Base-by-base conservation (phyloP, 2,329 filamentous ascomycete genomes). In the Rugonectria rugulosa region DNA sequence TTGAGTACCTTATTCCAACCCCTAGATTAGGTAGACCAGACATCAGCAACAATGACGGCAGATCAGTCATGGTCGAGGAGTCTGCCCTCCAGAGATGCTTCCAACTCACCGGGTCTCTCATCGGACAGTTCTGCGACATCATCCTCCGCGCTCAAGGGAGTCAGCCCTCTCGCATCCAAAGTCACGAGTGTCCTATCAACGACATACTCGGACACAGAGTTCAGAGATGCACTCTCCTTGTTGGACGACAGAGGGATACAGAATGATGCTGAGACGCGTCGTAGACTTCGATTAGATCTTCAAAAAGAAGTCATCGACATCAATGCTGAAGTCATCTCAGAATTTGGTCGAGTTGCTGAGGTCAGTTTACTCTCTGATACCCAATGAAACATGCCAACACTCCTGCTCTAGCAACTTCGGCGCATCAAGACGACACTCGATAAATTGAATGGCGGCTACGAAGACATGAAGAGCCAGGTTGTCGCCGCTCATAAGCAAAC, bases 271-370 rank as follows among this genome's bases (percentile, higher is more conserved):
- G 90, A 93, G 62, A 89, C 88, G 3, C 84, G 95, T 46, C 86
- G 94, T 6, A 88, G 91, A 55, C 76, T 98, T 14, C 87, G 93
- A 14, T 75, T 96, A 1, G 88, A 96, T 70, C 81, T 96, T 2
- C 92, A 98, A 71, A 94, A 90, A 72, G 93, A 98, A 70, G 90
- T 97, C 31, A 93, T 98, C 53, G 86, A 94, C 62, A 92, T 90
- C 75, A 97, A 98, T 84, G 92, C 90, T 44, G 86, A 91, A 61
- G 90, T 98, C 60, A 86, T 98, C 55, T 81, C 85, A 49, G 92
- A 97, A 70, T 98, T 98, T 75, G 91, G 92, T 29, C 83, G 87
- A 51, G 92, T 99, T 61, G 91, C 93, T 24, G 91, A 96, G 82
- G 91, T 94, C 74, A 70, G 81, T 70, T 53, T 38, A 12, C n/a